phyloP scores from a whole-genome alignment of 495 filamentous ascomycete genomes.

The Evansstolkia leycettana region DNA sequence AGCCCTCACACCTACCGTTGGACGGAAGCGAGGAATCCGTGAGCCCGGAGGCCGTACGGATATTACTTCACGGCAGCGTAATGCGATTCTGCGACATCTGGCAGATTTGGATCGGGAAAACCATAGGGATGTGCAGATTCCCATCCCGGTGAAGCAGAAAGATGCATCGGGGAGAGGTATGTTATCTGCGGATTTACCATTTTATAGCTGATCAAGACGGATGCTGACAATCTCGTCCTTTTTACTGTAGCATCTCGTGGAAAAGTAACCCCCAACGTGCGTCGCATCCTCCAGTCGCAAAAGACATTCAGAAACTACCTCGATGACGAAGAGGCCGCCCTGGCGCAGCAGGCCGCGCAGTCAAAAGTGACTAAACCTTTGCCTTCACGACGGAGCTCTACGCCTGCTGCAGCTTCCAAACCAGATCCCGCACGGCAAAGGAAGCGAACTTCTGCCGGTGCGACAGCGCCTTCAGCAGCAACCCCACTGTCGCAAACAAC shows the following conservation, averaged over 20 bases:
- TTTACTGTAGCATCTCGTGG: slow-evolving; percentile 14
- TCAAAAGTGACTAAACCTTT: slow-evolving; percentile 12
- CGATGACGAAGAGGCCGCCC: slow-evolving; percentile 71
- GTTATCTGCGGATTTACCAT: slow-evolving; percentile 1
- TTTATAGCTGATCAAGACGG: neutral
- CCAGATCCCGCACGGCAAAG: slow-evolving; percentile 6
- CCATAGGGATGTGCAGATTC: slow-evolving; percentile 55
- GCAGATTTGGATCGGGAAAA: slow-evolving; percentile 74
- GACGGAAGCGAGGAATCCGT: slow-evolving; percentile 55
- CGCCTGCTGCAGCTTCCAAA: slow-evolving; percentile 16
- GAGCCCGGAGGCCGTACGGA: slow-evolving; percentile 40
- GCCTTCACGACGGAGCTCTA: slow-evolving; percentile 20
- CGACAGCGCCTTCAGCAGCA: neutral
- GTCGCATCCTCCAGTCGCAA: slow-evolving; percentile 78
- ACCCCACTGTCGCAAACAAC: neutral
- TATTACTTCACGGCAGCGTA: slow-evolving; percentile 62
- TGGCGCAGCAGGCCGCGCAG: slow-evolving; percentile 31
- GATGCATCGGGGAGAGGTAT: slow-evolving; percentile 37
- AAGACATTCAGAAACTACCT: slow-evolving; percentile 90
- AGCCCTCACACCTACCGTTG: slow-evolving; percentile 39
- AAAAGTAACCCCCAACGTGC: slow-evolving; percentile 70
- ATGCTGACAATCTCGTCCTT: neutral
- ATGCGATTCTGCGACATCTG: slow-evolving; percentile 63
- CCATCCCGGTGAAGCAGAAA: slow-evolving; percentile 43
- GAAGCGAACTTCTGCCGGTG: slow-evolving; percentile 10